phyloP scores from a whole-genome alignment of 176 grass and related monocot genomes.

The Raddia guianensis region DNA sequence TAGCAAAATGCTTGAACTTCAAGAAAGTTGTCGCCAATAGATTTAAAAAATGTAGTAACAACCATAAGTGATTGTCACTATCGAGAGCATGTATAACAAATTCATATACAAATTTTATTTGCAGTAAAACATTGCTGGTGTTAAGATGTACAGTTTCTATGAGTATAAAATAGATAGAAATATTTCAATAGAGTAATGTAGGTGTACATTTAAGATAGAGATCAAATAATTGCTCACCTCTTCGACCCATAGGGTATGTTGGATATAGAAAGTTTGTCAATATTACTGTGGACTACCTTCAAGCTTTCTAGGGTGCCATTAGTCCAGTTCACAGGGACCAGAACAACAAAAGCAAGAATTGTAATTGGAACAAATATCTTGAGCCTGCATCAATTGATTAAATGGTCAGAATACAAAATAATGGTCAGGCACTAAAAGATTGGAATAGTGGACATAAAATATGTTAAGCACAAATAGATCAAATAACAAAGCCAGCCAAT shows the following conservation, averaged over 20 bases:
- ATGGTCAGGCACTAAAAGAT: constrained; percentile 11
- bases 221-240: constrained; percentile 54
- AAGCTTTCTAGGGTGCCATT: constrained; percentile 56
- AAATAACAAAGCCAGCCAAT: background rate
- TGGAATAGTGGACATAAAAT: background rate
- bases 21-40: background rate
- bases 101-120: constrained; percentile 22
- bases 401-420: background rate
- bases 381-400: constrained; percentile 53
- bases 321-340: constrained; percentile 93
- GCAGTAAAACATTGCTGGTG: background rate
- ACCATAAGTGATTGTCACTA: background rate
- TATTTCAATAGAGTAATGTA: background rate
- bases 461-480: background rate
- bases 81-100: background rate
- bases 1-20: constrained; percentile 20
- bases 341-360: constrained; percentile 68
- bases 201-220: background rate
- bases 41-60: background rate
- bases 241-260: constrained; percentile 80
- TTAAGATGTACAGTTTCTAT: constrained; percentile 22
- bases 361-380: constrained; percentile 97
- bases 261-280: constrained; percentile 93
- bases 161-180: background rate
- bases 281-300: constrained; percentile 50